Base-by-base conservation (phyloP, 2,329 filamentous ascomycete genomes). In the Escovopsis sp. region DNA sequence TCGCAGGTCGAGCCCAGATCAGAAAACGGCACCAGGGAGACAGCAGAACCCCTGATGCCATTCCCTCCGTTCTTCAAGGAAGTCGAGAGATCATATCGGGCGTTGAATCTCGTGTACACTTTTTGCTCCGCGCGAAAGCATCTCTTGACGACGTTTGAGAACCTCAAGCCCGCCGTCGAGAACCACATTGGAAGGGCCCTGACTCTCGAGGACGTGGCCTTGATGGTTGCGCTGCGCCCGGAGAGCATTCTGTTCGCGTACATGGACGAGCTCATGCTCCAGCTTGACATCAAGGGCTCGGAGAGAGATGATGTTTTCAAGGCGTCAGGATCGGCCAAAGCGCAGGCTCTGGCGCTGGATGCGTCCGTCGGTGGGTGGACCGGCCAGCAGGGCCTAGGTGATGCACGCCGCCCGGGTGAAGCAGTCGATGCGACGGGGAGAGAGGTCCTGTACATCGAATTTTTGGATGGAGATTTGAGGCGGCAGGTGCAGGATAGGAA, bases 81-180 rank as follows among this genome's bases (percentile, higher is more conserved):
- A 29, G 66, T 96, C 8, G 75, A 79, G 18, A 76, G 78, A 52
- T 81, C 78, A 0, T 82, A 96, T 53, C 72, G 76, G 41, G 88
- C 90, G 1, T 61, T 98, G 40, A 98, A 94, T 47, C 61, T 96
- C 2, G 85, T 96, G 1, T 94, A 85, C 48, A 96, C 90, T 0
- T 96, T 98, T 52, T 93, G 85, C 60, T 90, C 78, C 52, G 88
- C 88, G 1, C 76, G 90, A 31, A 94, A 93, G 52, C 83, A 96
- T 48, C 68, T 96, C 19, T 77, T 83, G 1, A 96, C 90, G 0
- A 94, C 88, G 0, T 85, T 94, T 45, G 81, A 90, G 13, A 94
- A 80, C 5, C 81, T 98, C 32, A 85, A 78, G 46, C 71, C 75
- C 8, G 73, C 88, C 0, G 88, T 96, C 1, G 85, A 94, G 55